Conservation (phyloP, 108 stramenopile genomes). For the Nitzschia inconspicua region DNA sequence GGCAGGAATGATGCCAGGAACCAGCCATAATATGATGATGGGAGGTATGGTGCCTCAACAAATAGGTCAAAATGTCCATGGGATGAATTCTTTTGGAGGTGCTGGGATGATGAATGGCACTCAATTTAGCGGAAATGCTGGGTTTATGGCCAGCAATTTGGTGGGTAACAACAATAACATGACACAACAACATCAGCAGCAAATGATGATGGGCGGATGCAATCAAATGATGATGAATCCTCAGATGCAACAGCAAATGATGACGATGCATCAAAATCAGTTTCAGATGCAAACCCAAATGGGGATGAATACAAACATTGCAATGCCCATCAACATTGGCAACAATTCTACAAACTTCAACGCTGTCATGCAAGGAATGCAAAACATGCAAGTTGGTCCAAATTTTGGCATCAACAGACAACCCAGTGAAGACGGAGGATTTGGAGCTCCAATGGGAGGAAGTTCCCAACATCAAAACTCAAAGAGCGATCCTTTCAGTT, state of each 20-base stretch:
- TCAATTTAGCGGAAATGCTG: too few species aligned
- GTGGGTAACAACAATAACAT: neutral
- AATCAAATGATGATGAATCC: slow-evolving; percentile 4
- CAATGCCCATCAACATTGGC: slow-evolving; percentile 31
- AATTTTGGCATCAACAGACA: neutral
- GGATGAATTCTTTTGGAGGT: neutral
- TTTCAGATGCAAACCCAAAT: slow-evolving; percentile 21
- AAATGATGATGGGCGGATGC: slow-evolving; percentile 7
- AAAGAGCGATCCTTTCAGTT: slow-evolving; percentile 43
- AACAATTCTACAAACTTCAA: slow-evolving; percentile 10
- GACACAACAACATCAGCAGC: neutral
- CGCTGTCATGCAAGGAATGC: slow-evolving; percentile 27
- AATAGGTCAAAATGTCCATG: too few species aligned
- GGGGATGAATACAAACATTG: neutral
- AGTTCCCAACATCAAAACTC: slow-evolving; percentile 5
- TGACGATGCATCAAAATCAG: slow-evolving; percentile 18
- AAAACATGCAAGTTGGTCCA: slow-evolving; percentile 8
- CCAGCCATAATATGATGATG: slow-evolving; percentile 24
- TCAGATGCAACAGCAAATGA: slow-evolving; percentile 13
- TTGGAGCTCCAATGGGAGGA: slow-evolving; percentile 48
- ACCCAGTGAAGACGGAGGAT: slow-evolving; percentile 19
- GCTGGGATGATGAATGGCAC: neutral
- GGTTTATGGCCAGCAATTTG: too few species aligned
- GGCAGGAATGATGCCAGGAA: slow-evolving; percentile 16
- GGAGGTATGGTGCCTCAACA: slow-evolving; percentile 27